Base-by-base conservation (phyloP, 2,329 filamentous ascomycete species). In the Ceratocystis destructans region DNA sequence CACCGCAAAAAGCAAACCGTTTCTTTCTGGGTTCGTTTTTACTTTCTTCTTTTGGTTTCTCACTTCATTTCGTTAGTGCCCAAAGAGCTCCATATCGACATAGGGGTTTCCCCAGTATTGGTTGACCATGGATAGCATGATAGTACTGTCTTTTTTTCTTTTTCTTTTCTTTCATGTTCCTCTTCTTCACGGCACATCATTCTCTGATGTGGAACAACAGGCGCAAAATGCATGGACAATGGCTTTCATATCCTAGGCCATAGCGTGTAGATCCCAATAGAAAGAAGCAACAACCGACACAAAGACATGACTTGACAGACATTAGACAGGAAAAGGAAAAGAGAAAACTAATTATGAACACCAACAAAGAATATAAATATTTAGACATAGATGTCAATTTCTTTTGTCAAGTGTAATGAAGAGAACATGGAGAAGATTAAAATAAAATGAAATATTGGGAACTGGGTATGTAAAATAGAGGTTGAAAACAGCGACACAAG, bases 401-500 rank as follows among this genome's bases (percentile, higher is more conserved):
- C 37, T 41, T 41, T 41, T 41, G 12, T 41, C 37, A 41, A 15
- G 12, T 41, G 37, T 41, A 41, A 41, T 59, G 55, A 8, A n/a
- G 8, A n/a, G 25, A 37, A 7, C n/a, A 41, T 28, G 41, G 41
- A 37, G 25, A 64, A 20, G 25, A 31, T n/a, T 25, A 61, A 25
- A 31, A 28, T 48, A 31, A 45, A 65, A 17, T 59, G 31, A 4
- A 22, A 61, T 65, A 61, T 45, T 41, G 22, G 28, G 28, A 25
- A 55, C 15, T 33, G 53, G 64, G 50, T 65, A 46, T 59, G 48
- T 59, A 45, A 45, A 41, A 61, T 65, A 44, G 48, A 53, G 48
- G 48, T 25, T 25, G 48, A 15, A 15, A 53, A 53, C 10, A 25
- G 48, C 48, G 25, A 28, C 37, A 41, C 37, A 25, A 53, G 8